Evolutionary conservation across 2,329 filamentous ascomycete genomes (phyloP), one percentile per base, ranked within the genome.

Genomic region (Stachybotrys elegans): DNA sequence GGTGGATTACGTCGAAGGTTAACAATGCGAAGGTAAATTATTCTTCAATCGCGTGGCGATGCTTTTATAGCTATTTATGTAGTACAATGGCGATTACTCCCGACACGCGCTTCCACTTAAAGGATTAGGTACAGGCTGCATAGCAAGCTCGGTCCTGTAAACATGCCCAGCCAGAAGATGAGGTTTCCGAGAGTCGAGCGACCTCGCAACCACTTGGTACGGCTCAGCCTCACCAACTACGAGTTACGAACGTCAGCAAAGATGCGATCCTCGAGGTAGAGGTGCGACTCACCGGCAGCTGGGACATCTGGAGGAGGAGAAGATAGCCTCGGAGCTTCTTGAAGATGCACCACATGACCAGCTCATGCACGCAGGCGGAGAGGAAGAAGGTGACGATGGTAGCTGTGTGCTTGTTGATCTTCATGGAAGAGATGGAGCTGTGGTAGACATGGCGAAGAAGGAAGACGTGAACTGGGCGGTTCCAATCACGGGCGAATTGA

Each of bases 301-400:
- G 86, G 50, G 73, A 73, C 77, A 92, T 81, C 60, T 91, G 86
- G 55, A 86, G 63, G n/a, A 80, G 66, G 19, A 90, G 75, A 37
- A 90, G 64, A 54, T 90, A 90, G 0, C 86, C 86, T 31, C 86
- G 70, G 9, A 90, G 71, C 63, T 88, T 89, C 62, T 84, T 84
- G 62, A 91, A 91, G 25, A 91, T 71, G 52, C 86, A 86, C 70
- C 83, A 85, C 86, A 90, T 90, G 56, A 89, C 76, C 37, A 90
- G 67, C 61, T 91, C 86, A 56, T 90, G 85, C 17, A 87, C 73
- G 49, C 83, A 75, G 0, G 85, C 84, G 7, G 78, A 84, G 16
- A 90, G 67, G 51, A 88, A 73, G 57, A 90, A 90, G 1, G 86
- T 90, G 36, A 88, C 81, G 42, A 89, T 76, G 0, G 86, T 89